A percentile compares a stretch with the other conserved stretches of the same genome.
Conservation (phyloP, 2,329 filamentous ascomycete species). For the Emergomyces africanus region DNA sequence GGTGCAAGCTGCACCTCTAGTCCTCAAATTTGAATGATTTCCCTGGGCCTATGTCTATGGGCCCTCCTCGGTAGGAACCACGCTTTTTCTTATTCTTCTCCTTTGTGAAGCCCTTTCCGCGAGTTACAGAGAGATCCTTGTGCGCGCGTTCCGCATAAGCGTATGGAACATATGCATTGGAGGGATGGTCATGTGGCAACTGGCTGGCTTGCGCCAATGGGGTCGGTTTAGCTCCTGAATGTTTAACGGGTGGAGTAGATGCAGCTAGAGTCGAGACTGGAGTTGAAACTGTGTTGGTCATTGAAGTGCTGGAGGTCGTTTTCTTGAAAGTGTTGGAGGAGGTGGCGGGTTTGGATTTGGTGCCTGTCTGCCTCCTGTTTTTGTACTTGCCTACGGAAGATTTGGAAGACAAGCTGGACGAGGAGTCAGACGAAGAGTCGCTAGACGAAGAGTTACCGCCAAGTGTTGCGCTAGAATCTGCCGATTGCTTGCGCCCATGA, state of each 20-base stretch:
- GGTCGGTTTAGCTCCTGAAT: constrained; percentile 45
- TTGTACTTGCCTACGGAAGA: constrained; percentile 14
- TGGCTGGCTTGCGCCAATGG: constrained; percentile 65
- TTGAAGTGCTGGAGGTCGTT: constrained; percentile 13
- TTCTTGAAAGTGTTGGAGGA: constrained; percentile 9
- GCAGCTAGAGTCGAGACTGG: constrained; percentile 21
- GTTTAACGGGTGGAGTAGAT: constrained; percentile 27
- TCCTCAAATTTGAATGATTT: constrained; percentile 94
- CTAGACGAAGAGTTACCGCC: constrained; percentile 13
- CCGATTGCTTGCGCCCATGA: constrained; percentile 11
- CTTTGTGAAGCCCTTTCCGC: constrained; percentile 96
- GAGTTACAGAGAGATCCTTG: constrained; percentile 77
- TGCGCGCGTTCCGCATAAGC: constrained; percentile 83
- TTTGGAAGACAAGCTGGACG: constrained; percentile 5
- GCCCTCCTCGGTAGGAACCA: constrained; percentile 78
- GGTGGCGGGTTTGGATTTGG: constrained; percentile 20
- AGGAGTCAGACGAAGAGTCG: constrained; percentile 1
- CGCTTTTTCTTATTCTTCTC: constrained; percentile 99
- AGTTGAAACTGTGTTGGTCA: constrained; percentile 41
- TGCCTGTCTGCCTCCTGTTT: constrained; percentile 10
- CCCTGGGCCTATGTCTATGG: constrained; percentile 68
- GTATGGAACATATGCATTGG: constrained; percentile 72
- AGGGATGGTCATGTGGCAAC: constrained; percentile 55
- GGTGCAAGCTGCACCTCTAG: constrained; percentile 31
- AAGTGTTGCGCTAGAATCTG: constrained; percentile 22